phyloP scores from a whole-genome alignment of 1,139 yeast species.

The Keqinozyma sinolaborantium region DNA sequence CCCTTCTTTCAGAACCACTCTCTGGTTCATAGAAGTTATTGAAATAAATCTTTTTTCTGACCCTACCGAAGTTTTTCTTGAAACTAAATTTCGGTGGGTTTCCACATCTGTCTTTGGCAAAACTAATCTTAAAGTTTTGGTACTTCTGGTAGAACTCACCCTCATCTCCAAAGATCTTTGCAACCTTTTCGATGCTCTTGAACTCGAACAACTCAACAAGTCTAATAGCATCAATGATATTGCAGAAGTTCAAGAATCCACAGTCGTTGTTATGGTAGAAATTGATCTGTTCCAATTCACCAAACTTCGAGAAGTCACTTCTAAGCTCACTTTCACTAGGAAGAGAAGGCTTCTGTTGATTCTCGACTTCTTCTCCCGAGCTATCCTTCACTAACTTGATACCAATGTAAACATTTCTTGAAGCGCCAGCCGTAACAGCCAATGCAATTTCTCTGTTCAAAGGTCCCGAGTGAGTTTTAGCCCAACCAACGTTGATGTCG shows the following conservation, averaged over 20 bases:
- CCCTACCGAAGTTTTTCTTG: conserved; percentile 25
- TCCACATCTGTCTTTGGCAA: conserved; percentile 48
- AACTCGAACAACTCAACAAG: conserved; percentile 32
- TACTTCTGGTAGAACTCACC: conserved; percentile 35
- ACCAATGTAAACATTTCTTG: conserved; percentile 47
- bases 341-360: conserved; percentile 13
- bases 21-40: conserved; percentile 7
- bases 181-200: conserved; percentile 16
- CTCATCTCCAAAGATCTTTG: conserved; percentile 19
- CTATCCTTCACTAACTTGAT: conserved; percentile 24
- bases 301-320: conserved; percentile 35
- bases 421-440: conserved; percentile 49
- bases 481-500: conserved; percentile 47
- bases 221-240: conserved; percentile 36
- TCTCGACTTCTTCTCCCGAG: conserved; percentile 3
- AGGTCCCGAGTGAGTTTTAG: conserved; percentile 42
- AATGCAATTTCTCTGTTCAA: conserved; percentile 33
- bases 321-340: conserved; percentile 44
- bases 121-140: conserved; percentile 37
- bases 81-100: conserved; percentile 44
- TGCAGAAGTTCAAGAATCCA: conserved; percentile 43
- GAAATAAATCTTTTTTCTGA: conserved; percentile 14
- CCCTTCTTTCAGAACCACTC: not conserved
- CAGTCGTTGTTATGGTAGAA: conserved; percentile 44
- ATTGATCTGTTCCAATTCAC: conserved; percentile 45